phyloP scores from a whole-genome alignment of 768 basidiomycete species.

The Rubroboletus pulcherrimus region DNA sequence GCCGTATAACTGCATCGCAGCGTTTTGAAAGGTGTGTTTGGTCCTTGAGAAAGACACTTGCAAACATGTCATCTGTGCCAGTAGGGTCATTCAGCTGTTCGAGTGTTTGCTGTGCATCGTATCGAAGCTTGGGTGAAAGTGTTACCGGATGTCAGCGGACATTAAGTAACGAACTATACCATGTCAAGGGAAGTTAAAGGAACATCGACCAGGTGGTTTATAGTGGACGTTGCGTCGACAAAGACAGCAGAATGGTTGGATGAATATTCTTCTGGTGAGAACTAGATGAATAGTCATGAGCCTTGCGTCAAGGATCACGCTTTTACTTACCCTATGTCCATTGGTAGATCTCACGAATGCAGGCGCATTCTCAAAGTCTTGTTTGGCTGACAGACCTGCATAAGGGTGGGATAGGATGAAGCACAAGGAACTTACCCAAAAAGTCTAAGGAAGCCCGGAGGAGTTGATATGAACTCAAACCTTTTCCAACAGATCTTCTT shows the following conservation, averaged over 20 bases:
- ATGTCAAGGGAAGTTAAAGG: constrained; percentile 76
- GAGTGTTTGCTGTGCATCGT: constrained; percentile 75
- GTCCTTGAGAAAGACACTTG: constrained; percentile 69
- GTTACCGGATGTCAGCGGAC: background rate
- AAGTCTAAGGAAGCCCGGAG: constrained; percentile 84
- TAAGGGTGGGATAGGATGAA: constrained; percentile 6
- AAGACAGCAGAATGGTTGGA: constrained; percentile 54
- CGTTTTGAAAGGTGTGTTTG: constrained; percentile 57
- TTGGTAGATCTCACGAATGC: constrained; percentile 56
- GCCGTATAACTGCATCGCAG: constrained; percentile 75
- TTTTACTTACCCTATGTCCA: constrained; percentile 48
- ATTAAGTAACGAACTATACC: constrained; percentile 38
- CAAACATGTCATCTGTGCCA: constrained; percentile 58
- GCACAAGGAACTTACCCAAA: constrained; percentile 50
- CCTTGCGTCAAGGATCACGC: background rate
- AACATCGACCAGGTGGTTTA: constrained; percentile 75
- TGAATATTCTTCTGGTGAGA: constrained; percentile 53
- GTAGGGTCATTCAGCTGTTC: constrained; percentile 51
- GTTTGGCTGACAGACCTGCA: constrained; percentile 49
- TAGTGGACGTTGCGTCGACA: constrained; percentile 71
- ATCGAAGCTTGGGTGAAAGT: constrained; percentile 50
- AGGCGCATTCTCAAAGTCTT: constrained; percentile 55
- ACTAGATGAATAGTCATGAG: constrained; percentile 39
- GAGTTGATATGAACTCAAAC: constrained; percentile 87
- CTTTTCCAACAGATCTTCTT: constrained; percentile 65